phyloP scores from a whole-genome alignment of 371 early-diverging fungal genomes.

The Nematocida sp. region DNA sequence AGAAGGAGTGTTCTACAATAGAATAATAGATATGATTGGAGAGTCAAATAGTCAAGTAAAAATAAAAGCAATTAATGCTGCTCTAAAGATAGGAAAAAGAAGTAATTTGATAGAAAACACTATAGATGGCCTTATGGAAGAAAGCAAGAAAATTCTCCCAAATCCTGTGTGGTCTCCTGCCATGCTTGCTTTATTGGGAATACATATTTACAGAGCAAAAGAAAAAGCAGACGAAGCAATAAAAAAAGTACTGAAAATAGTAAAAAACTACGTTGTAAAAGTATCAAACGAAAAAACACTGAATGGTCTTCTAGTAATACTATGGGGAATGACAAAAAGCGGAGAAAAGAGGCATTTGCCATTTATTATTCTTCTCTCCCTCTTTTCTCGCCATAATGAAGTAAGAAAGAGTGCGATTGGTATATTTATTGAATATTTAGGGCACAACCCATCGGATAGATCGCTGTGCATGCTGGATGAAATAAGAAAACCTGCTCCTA shows the following conservation, averaged over 20 bases:
- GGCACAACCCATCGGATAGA: slow-evolving; percentile 3
- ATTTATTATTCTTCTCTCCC: slow-evolving; percentile 12
- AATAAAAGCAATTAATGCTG: slow-evolving; percentile 17
- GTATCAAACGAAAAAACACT: slow-evolving; percentile 26
- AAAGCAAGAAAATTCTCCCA: slow-evolving; percentile 17
- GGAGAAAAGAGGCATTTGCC: slow-evolving; percentile 8
- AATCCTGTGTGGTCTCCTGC: slow-evolving; percentile 50
- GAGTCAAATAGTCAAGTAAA: slow-evolving; percentile 25
- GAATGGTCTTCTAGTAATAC: slow-evolving; percentile 30
- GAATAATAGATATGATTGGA: slow-evolving; percentile 21
- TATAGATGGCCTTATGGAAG: slow-evolving; percentile 14
- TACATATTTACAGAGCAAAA: slow-evolving; percentile 19
- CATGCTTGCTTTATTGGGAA: slow-evolving; percentile 22
- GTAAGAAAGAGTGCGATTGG: slow-evolving; percentile 25
- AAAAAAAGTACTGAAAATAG: not conserved
- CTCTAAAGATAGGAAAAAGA: not conserved
- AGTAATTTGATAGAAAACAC: slow-evolving; percentile 6
- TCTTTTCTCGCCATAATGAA: slow-evolving; percentile 1
- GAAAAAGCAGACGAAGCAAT: not conserved
- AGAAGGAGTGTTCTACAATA: slow-evolving; percentile 28
- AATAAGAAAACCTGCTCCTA: not conserved
- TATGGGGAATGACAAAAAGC: slow-evolving; percentile 31
- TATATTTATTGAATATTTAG: slow-evolving; percentile 37
- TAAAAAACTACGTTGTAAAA: slow-evolving; percentile 18
- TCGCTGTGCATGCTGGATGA: slow-evolving; percentile 20